Evolutionary conservation across 1,284 basidiomycete species (phyloP), one percentile per base, ranked within the genome.

Genomic region (Cryptococcus sp.): DNA sequence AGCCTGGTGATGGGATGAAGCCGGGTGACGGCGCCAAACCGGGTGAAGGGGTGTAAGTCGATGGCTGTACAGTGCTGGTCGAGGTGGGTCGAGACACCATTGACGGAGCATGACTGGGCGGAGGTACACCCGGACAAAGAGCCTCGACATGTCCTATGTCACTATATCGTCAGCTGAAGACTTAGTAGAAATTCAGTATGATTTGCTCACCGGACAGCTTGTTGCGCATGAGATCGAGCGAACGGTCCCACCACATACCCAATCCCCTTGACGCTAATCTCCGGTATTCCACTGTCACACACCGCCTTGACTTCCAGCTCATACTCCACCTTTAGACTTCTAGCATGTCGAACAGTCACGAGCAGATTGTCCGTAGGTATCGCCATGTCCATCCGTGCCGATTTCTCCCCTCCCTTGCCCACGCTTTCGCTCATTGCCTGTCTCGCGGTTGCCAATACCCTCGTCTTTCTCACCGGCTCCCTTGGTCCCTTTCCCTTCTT

Each of bases 301-400:
- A 86, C 76, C 3, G 87, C 87, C 68, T 83, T 86, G 47, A 89
- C 82, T 34, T 77, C 77, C 38, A 91, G 75, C 42, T 81, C 77
- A 68, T 91, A 91, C 1, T 80, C 83, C 45, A 92, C 82, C 65
- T 88, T 85, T 48, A 92, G 84, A 59, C 86, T 82, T 54, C 84
- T 76, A 7, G 86, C 88, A 16, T 84, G 79, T 45, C 81, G 85
- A 52, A 89, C 75, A 2, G 86, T 84, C 16, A 85, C 83, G 18
- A 83, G 83, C 5, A 82, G 84, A 58, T 86, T 84, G 24, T 82
- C 80, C 9, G 78, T 74, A 0, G 85, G 82, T 37, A 91, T 78
- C 47, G 77, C 74, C 62, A 85, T 83, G 10, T 76, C 77, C 24
- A 91, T 72, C 61, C 87, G 83, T 1, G 82, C 80, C 47, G 78